Base-by-base conservation (phyloP, 768 basidiomycete genomes). In the Roridomyces roridus region DNA sequence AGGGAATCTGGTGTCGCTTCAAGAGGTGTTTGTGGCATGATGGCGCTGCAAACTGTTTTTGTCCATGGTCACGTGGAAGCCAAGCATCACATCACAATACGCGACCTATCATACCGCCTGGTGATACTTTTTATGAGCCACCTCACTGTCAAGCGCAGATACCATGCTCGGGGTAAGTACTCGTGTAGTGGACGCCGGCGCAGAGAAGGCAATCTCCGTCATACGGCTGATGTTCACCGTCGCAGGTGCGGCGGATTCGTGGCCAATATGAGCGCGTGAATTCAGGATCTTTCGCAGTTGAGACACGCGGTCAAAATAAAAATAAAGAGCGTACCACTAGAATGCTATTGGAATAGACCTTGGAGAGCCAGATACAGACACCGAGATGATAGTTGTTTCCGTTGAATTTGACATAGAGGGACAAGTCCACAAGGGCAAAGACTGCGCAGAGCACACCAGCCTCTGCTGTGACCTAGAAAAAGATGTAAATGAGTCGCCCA, bases 271-370 rank as follows among this genome's bases (percentile, higher is more conserved):
- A 7, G 41, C 42, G 18, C 46, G 54, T 6, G 54, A 48, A n/a
- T 55, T 55, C 23, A 59, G 20, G 21, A 52, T 59, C 57, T 51
- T 28, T 11, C 24, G 39, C 17, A 36, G 15, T 23, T n/a, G 14
- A 31, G 9, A 9, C 20, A 24, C 7, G 25, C 18, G 25, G 25
- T 41, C 18, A 23, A 46, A 3, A n/a, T 37, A 40, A 25, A 10
- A 12, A 21, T 9, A 23, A 34, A 7, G 28, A 36, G 7, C 46
- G 21, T 4, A 56, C 55, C 21, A 43, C n/a, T 29, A 52, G 14
- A 26, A 64, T 51, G 39, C 37, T 20, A 26, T 66, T 67, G 14
- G 63, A 64, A 55, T 69, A 69, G 14, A 69, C 56, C 31, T 69
- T 69, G 7, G 61, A 59, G 10, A 66, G 31, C 53, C 37, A 64